Evolutionary conservation across 2,329 filamentous ascomycete species (phyloP).

Genomic region (Pyrenochaeta sp.): DNA sequence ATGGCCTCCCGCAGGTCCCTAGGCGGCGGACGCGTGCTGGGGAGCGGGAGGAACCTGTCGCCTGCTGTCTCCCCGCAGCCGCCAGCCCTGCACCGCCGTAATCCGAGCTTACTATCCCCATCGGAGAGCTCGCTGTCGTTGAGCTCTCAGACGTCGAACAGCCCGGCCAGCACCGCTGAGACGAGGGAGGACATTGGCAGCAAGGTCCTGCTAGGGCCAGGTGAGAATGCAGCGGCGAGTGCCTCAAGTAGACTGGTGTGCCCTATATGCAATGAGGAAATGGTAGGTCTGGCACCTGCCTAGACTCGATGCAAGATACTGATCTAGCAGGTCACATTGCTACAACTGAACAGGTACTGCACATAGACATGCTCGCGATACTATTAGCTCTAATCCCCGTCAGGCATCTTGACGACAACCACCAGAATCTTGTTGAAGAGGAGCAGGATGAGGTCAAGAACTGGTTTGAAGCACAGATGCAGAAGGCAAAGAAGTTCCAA

Average conservation of each 20-base stretch:
- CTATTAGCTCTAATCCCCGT: constrained; percentile 19
- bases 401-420: constrained; percentile 84
- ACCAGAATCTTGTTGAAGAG: constrained; percentile 87
- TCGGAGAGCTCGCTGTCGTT: constrained; percentile 79
- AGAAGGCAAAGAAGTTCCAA: constrained; percentile 92
- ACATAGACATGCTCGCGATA: constrained; percentile 5
- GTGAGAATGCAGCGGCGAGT: constrained; percentile 64
- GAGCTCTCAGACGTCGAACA: constrained; percentile 77
- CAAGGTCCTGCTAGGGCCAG: constrained; percentile 76
- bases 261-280: constrained; percentile 98
- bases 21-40: constrained; percentile 90
- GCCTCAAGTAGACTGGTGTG: constrained; percentile 78
- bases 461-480: constrained; percentile 95
- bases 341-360: constrained; percentile 77
- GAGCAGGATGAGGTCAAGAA: constrained; percentile 95
- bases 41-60: constrained; percentile 83
- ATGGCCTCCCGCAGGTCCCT: constrained; percentile 68
- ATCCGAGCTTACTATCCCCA: constrained; percentile 65
- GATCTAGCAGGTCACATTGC: constrained; percentile 75
- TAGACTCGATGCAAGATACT: constrained; percentile 26
- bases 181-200: constrained; percentile 78
- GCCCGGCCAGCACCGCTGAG: constrained; percentile 73
- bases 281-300: constrained; percentile 66
- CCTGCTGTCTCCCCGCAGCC: constrained; percentile 60
- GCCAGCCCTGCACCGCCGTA: constrained; percentile 44